Evolutionary conservation across 768 basidiomycete species (phyloP).

Genomic region (Auricularia sp.): DNA sequence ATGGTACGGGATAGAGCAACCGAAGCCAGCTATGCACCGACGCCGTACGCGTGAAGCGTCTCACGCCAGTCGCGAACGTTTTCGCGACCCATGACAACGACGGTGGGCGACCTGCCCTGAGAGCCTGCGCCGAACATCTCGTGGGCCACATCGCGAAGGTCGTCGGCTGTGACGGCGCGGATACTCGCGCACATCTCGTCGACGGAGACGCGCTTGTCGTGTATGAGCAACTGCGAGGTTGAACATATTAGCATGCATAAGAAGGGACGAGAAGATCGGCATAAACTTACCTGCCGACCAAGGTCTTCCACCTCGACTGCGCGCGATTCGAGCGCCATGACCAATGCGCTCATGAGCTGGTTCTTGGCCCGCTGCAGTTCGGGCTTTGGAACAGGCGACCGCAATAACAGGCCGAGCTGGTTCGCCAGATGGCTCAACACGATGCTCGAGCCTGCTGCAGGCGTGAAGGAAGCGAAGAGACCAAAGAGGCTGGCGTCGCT

Average conservation of each 20-base stretch:
- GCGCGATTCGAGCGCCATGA: constrained; percentile 90
- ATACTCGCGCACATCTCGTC: constrained; percentile 85
- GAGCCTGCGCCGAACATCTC: constrained; percentile 53
- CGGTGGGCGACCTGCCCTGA: constrained; percentile 51
- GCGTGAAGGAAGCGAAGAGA: constrained; percentile 76
- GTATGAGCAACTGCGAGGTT: constrained; percentile 58
- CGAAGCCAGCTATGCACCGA: constrained; percentile 22
- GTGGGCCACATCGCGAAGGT: constrained; percentile 64
- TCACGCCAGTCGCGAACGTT: constrained; percentile 59
- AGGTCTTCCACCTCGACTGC: constrained; percentile 81
- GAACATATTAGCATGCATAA: not conserved
- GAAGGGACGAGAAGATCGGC: not conserved
- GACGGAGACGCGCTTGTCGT: constrained; percentile 76
- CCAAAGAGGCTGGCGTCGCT: constrained; percentile 90
- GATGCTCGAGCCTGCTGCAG: constrained; percentile 39
- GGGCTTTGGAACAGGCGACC: constrained; percentile 47
- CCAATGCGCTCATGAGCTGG: constrained; percentile 82
- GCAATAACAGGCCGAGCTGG: constrained; percentile 74
- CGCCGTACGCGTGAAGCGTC: constrained; percentile 59
- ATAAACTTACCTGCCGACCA: constrained; percentile 62
- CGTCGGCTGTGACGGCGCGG: constrained; percentile 59
- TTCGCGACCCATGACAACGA: constrained; percentile 77
- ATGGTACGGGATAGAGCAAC: too few species aligned
- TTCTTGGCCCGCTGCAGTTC: constrained; percentile 89
- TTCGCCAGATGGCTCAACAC: constrained; percentile 77